Evolutionary conservation across 78 protist species (phyloP).

Genomic region (slime mould (Dictyostelium discoideum)): dicty_2.7 NC_007090.3:971001-971500

Average conservation of each 20-base stretch:
- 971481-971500: neutral
- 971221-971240: neutral
- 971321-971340: neutral
- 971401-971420: neutral
- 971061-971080: neutral
- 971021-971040: neutral
- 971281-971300: neutral
- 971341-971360: neutral
- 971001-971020: neutral
- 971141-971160: neutral
- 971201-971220: neutral
- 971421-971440: neutral
- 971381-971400: neutral
- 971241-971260: neutral
- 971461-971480: neutral
- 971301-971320: neutral
- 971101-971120: neutral
- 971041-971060: neutral
- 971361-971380: neutral
- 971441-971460: no score
- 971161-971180: constrained; percentile 5
- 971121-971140: neutral
- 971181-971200: constrained; percentile 14
- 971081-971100: neutral
- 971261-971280: neutral